Evolutionary conservation across 2,329 filamentous ascomycete species (phyloP).

Genomic region (Apiospora malaysiana): DNA sequence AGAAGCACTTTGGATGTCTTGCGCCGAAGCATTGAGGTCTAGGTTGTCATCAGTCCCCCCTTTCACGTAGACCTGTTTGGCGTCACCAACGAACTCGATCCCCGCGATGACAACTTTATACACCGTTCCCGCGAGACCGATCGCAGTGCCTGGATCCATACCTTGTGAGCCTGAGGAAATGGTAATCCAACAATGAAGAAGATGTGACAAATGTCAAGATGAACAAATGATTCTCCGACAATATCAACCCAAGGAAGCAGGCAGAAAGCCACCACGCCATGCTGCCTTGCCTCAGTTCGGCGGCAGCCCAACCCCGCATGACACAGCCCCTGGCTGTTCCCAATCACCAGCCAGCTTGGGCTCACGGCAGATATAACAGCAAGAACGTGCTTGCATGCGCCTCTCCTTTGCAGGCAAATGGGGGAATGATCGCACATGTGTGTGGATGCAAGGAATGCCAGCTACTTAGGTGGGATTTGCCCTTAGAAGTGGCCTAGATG

Average conservation of each 20-base stretch:
- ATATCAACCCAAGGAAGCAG: neutral
- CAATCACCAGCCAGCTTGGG: neutral
- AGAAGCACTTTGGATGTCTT: slow-evolving; percentile 28
- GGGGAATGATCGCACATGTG: neutral
- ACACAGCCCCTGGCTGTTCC: slow-evolving; percentile 1
- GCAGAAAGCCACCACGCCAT: neutral
- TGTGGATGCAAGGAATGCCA: neutral
- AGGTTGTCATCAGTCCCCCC: slow-evolving; percentile 29
- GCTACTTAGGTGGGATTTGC: no score
- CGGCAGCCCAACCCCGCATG: neutral
- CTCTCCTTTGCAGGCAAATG: neutral
- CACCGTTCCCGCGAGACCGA: slow-evolving; percentile 29
- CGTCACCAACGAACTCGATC: slow-evolving; percentile 30
- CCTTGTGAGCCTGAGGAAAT: neutral
- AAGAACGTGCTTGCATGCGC: neutral
- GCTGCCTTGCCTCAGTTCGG: neutral
- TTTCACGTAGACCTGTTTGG: slow-evolving; percentile 32
- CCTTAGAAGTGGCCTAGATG: no score
- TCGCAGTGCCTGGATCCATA: slow-evolving; percentile 29
- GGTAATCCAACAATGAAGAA: neutral
- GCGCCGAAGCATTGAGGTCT: slow-evolving; percentile 27
- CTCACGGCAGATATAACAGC: neutral
- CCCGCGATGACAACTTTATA: slow-evolving; percentile 31
- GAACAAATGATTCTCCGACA: neutral
- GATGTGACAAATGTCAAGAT: neutral